phyloP scores from a whole-genome alignment of 768 basidiomycete species.

The Leucogyrophana mollusca region DNA sequence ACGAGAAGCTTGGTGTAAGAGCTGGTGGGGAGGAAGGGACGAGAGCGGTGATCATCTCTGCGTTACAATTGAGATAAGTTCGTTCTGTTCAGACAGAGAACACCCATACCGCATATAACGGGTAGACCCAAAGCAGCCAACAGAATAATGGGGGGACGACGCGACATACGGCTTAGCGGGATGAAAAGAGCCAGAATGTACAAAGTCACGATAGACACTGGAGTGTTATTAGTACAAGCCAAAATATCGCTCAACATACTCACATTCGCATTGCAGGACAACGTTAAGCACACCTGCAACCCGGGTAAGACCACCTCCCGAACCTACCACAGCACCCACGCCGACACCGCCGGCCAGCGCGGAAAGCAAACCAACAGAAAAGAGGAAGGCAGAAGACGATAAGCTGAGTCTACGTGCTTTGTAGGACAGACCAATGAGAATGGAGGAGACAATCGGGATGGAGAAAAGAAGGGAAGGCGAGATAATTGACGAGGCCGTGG shows the following conservation, averaged over 20 bases:
- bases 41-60: conserved; percentile 24
- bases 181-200: conserved; percentile 16
- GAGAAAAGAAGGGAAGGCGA: conserved; percentile 23
- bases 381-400: conserved; percentile 7
- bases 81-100: not conserved
- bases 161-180: conserved; percentile 3
- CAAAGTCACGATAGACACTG: conserved; percentile 26
- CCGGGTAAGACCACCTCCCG: conserved; percentile 11
- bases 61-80: not conserved
- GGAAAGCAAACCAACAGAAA: conserved; percentile 22
- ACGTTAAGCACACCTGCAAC: conserved; percentile 13
- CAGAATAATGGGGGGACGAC: conserved; percentile 12
- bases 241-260: not conserved
- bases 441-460: conserved; percentile 19
- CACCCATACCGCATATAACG: conserved; percentile 25
- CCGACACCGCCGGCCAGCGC: conserved; percentile 20
- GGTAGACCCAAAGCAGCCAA: conserved; percentile 19
- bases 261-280: conserved; percentile 23
- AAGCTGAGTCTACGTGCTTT: conserved; percentile 8
- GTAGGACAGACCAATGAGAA: conserved; percentile 9
- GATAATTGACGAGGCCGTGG: conserved; percentile 4
- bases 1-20: conserved; percentile 22
- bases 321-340: conserved; percentile 11
- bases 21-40: conserved; percentile 23
- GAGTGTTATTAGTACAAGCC: not conserved